Conservation (phyloP, 2,329 filamentous ascomycete species). For the Diplodia seriata region DNA sequence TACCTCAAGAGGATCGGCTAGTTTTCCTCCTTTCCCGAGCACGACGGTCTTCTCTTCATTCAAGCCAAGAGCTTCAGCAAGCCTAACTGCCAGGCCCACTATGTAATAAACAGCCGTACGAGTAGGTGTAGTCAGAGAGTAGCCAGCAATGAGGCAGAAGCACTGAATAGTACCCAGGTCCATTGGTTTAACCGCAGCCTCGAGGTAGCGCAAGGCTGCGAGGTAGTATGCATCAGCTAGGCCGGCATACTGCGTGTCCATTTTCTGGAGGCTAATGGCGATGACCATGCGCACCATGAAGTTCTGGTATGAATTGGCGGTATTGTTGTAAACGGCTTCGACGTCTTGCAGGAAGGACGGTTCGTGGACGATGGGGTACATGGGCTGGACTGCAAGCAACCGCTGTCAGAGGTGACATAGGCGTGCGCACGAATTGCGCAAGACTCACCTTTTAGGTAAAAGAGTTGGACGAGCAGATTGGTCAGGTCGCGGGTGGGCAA, state of each 20-base stretch:
- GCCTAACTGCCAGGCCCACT: slow-evolving; percentile 82
- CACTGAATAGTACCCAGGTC: slow-evolving; percentile 91
- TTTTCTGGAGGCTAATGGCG: slow-evolving; percentile 91
- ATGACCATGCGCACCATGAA: slow-evolving; percentile 91
- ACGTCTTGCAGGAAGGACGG: slow-evolving; percentile 77
- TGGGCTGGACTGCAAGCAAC: slow-evolving; percentile 72
- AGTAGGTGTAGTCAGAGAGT: slow-evolving; percentile 90
- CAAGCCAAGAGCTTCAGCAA: slow-evolving; percentile 87
- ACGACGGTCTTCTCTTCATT: slow-evolving; percentile 88
- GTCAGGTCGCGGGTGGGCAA: slow-evolving; percentile 77
- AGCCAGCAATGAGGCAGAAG: slow-evolving; percentile 83
- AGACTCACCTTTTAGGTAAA: slow-evolving; percentile 77
- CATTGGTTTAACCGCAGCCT: slow-evolving; percentile 84
- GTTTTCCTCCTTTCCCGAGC: slow-evolving; percentile 64
- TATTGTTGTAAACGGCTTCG: slow-evolving; percentile 79
- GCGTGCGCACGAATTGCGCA: neutral
- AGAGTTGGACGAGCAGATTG: slow-evolving; percentile 82
- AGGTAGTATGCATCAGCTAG: slow-evolving; percentile 95
- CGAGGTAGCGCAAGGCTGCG: slow-evolving; percentile 82
- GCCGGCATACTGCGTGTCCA: slow-evolving; percentile 88
- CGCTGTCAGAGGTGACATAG: slow-evolving; percentile 1
- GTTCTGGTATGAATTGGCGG: slow-evolving; percentile 79
- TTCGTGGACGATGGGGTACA: slow-evolving; percentile 88
- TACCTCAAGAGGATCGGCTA: slow-evolving; percentile 74
- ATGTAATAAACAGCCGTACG: slow-evolving; percentile 93